Evolutionary conservation across 768 basidiomycete genomes (phyloP).

Genomic region (Fomitopsis serialis): DNA sequence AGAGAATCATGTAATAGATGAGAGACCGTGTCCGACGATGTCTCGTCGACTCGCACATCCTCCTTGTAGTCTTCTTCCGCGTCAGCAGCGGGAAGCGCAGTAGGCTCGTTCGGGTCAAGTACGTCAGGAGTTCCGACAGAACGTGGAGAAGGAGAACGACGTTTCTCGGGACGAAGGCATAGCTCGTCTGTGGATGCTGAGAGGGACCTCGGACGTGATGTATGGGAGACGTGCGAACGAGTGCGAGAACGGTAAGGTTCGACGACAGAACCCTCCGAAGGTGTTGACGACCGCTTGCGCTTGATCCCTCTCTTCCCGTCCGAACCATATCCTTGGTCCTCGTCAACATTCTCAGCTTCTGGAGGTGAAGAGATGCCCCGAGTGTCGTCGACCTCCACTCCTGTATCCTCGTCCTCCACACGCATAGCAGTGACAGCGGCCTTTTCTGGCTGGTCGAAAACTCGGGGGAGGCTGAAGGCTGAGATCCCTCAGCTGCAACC

Average conservation of each 20-base stretch:
- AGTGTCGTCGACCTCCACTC: constrained; percentile 3
- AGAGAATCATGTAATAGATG: neutral
- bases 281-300: neutral
- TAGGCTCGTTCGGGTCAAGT: neutral
- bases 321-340: neutral
- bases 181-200: neutral
- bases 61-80: neutral
- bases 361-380: neutral
- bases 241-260: neutral
- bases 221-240: neutral
- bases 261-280: neutral
- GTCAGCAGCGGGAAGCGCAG: neutral
- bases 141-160: neutral
- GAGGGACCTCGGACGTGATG: neutral
- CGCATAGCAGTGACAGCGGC: neutral
- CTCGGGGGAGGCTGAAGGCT: too few species aligned
- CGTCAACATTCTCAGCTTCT: constrained; percentile 1
- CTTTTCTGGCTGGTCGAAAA: too few species aligned
- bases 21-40: constrained; percentile 1
- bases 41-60: neutral
- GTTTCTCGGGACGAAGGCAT: neutral
- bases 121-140: neutral
- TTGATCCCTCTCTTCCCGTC: neutral
- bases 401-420: constrained; percentile 1
- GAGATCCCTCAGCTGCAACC: too few species aligned